Percentiles rank a stretch among this genome's conserved stretches.
Evolutionary conservation across 2,329 filamentous ascomycete genomes (phyloP).

Genomic region (Phoma sp.): DNA sequence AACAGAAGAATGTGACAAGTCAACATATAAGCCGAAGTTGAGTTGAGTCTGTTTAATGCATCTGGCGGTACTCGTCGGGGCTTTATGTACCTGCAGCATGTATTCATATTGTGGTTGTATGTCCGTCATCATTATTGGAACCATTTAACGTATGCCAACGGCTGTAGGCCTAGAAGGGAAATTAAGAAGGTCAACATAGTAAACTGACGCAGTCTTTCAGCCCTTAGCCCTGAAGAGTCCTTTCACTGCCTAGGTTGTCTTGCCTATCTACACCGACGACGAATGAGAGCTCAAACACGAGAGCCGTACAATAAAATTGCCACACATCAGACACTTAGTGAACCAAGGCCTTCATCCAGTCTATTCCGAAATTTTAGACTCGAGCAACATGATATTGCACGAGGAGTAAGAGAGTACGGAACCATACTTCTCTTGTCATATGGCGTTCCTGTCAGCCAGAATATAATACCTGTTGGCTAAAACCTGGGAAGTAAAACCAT

Average conservation of each 20-base stretch:
- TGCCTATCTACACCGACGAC: neutral
- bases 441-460: neutral
- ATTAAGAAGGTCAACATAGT: neutral
- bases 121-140: neutral
- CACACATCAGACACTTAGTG: neutral
- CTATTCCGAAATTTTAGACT: neutral
- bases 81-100: neutral
- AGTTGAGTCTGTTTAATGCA: conserved; percentile 23
- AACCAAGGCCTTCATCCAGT: neutral
- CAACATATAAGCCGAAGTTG: conserved; percentile 13
- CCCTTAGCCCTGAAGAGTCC: neutral
- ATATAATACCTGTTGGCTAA: neutral
- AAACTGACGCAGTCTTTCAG: neutral
- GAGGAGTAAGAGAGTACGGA: neutral
- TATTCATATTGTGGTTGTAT: neutral
- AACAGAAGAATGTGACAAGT: conserved; percentile 23
- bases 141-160: neutral
- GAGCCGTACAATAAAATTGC: neutral
- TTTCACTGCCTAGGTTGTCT: neutral
- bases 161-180: neutral
- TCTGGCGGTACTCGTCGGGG: neutral
- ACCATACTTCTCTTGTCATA: neutral
- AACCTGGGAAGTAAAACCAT: neutral
- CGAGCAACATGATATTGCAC: neutral
- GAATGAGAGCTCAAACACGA: neutral